A percentile compares a stretch with the other conserved stretches of the same genome.
These are phyloP conservation scores for Amanita jacksonii DNA, from an alignment of 768 basidiomycete species.

Conservation along the genomic window DNA sequence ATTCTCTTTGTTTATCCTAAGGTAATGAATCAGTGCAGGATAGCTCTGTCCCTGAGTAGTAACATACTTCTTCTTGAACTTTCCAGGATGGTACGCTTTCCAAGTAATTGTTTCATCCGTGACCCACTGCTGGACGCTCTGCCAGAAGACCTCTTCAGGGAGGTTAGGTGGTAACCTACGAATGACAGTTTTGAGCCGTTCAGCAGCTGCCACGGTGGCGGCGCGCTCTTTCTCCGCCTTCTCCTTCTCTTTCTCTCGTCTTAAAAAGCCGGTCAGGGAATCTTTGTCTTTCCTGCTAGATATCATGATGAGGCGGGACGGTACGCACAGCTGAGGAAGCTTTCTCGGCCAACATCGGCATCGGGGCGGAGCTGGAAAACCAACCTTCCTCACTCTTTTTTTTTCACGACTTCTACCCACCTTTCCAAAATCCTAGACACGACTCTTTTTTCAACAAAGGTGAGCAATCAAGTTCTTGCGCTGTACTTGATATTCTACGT, in stretches of 20 bases:
- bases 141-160: slow-evolving; percentile 91
- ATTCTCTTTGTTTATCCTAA: slow-evolving; percentile 75
- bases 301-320: too few species aligned
- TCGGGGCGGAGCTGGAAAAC: too few species aligned
- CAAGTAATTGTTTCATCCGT: slow-evolving; percentile 59
- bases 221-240: slow-evolving; percentile 24
- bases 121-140: slow-evolving; percentile 80
- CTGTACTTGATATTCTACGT: slow-evolving; percentile 9
- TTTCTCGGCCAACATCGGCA: too few species aligned
- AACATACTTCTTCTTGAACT: slow-evolving; percentile 57
- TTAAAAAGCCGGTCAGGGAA: slow-evolving; percentile 25
- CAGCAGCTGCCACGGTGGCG: slow-evolving; percentile 24
- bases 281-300: slow-evolving; percentile 16
- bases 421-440: too few species aligned
- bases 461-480: slow-evolving; percentile 2
- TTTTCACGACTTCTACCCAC: too few species aligned
- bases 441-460: too few species aligned
- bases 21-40: slow-evolving; percentile 5
- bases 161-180: slow-evolving; percentile 86
- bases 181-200: slow-evolving; percentile 80
- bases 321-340: too few species aligned
- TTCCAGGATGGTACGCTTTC: slow-evolving; percentile 61
- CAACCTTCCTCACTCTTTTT: too few species aligned
- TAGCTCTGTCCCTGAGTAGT: neutral
- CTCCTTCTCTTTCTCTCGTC: slow-evolving; percentile 22